These are phyloP conservation scores for Fusarium secorum DNA, from an alignment of 2,329 filamentous ascomycete genomes.

Conservation along the genomic window DNA sequence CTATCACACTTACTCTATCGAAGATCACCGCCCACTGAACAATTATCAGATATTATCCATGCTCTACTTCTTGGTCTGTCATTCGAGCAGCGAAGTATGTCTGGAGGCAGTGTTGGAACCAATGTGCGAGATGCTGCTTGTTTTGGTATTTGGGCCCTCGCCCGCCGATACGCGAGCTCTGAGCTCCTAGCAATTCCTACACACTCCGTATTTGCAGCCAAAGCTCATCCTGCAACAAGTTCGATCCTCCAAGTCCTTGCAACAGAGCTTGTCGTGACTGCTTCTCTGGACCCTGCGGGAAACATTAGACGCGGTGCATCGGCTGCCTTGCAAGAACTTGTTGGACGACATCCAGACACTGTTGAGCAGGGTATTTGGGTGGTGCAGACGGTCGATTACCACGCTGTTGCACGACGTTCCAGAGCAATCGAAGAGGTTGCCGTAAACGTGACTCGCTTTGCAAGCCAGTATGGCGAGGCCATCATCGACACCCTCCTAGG, in stretches of 20 bases:
- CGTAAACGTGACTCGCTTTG: conserved; percentile 70
- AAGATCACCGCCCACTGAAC: conserved; percentile 75
- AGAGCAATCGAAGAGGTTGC: conserved; percentile 83
- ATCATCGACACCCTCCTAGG: conserved; percentile 75
- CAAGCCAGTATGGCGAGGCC: conserved; percentile 72
- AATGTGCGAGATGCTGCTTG: conserved; percentile 95
- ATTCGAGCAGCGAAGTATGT: conserved; percentile 88
- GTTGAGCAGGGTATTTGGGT: conserved; percentile 82
- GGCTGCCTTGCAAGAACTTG: conserved; percentile 90
- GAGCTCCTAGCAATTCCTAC: conserved; percentile 74
- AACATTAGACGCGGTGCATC: conserved; percentile 94
- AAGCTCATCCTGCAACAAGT: conserved; percentile 45
- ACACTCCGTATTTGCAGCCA: conserved; percentile 53
- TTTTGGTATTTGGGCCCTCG: conserved; percentile 94
- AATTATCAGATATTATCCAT: conserved; percentile 77
- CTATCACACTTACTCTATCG: conserved; percentile 87
- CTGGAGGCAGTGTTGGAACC: conserved; percentile 84
- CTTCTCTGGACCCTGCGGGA: conserved; percentile 86
- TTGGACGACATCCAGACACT: conserved; percentile 89
- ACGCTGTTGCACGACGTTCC: conserved; percentile 86
- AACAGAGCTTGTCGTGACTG: conserved; percentile 80
- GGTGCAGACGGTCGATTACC: conserved; percentile 92
- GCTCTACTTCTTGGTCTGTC: conserved; percentile 80
- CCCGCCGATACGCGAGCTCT: conserved; percentile 81
- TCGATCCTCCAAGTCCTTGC: conserved; percentile 80